Conservation (phyloP, 148 eudicot species). For the Dysphania ambrosioides region DNA sequence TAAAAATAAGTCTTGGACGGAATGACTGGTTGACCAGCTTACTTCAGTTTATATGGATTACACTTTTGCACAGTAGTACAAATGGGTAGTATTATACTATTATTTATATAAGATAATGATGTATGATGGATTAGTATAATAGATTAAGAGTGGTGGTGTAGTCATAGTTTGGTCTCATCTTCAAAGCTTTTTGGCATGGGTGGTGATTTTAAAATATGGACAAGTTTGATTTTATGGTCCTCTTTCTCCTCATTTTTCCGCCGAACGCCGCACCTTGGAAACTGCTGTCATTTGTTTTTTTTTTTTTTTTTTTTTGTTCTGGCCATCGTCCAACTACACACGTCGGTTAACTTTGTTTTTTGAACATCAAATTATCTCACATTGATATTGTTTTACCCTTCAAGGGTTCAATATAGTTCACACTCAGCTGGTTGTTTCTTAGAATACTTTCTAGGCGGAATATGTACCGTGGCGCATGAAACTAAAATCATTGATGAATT, state of each 20-base stretch:
- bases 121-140: neutral
- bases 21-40: slow-evolving; percentile 8
- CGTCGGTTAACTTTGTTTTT: slow-evolving; percentile 4
- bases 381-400: no score
- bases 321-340: slow-evolving; percentile 16
- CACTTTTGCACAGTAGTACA: slow-evolving; percentile 2
- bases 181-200: slow-evolving; percentile 15
- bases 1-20: slow-evolving; percentile 8
- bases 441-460: no score
- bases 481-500: no score
- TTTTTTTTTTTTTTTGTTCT: slow-evolving; percentile 51
- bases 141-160: slow-evolving; percentile 3
- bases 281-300: slow-evolving; percentile 50
- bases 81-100: neutral
- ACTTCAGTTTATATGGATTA: slow-evolving; percentile 24
- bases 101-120: neutral
- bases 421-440: no score
- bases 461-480: no score
- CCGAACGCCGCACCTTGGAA: slow-evolving; percentile 97
- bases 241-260: slow-evolving; percentile 46
- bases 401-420: no score
- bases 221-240: slow-evolving; percentile 23
- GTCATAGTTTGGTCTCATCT: slow-evolving; percentile 23
- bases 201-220: neutral
- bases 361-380: no score